Evolutionary conservation across 208 protist genomes (phyloP).

Genomic region (Wallacemonas collosoma): DNA sequence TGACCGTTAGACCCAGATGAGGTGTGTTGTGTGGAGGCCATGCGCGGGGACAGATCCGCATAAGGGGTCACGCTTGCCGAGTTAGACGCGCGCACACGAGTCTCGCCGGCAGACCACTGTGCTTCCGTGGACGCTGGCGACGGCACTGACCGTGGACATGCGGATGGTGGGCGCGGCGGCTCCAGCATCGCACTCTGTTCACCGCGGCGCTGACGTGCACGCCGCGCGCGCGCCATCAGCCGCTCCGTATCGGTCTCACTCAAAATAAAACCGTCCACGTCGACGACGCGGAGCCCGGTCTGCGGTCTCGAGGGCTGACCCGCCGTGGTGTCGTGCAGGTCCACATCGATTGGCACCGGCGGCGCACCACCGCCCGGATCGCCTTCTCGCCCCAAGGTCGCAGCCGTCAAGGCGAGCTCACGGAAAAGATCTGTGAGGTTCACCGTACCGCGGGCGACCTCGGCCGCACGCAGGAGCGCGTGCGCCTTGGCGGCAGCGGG

Average conservation of each 20-base stretch:
- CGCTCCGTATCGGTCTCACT: slow-evolving; percentile 40
- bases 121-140: too few relatives aligned
- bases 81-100: too few relatives aligned
- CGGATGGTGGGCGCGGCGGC: too few relatives aligned
- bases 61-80: background rate
- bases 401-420: slow-evolving; percentile 1
- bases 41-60: background rate
- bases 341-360: background rate
- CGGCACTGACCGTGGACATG: too few relatives aligned
- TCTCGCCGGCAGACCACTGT: too few relatives aligned
- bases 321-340: too few relatives aligned
- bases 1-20: background rate
- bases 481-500: background rate
- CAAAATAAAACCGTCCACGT: slow-evolving; percentile 16
- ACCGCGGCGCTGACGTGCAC: slow-evolving; percentile 20
- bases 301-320: too few relatives aligned
- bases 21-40: slow-evolving; percentile 1
- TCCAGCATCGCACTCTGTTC: background rate
- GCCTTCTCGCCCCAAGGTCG: background rate
- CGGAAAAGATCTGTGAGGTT: slow-evolving; percentile 12
- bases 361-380: background rate
- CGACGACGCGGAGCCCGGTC: background rate
- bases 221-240: slow-evolving; percentile 29
- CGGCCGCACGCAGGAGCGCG: background rate
- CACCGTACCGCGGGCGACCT: background rate